phyloP scores from a whole-genome alignment of 345 rosid genomes.

The Noccaea bulbosa region DNA sequence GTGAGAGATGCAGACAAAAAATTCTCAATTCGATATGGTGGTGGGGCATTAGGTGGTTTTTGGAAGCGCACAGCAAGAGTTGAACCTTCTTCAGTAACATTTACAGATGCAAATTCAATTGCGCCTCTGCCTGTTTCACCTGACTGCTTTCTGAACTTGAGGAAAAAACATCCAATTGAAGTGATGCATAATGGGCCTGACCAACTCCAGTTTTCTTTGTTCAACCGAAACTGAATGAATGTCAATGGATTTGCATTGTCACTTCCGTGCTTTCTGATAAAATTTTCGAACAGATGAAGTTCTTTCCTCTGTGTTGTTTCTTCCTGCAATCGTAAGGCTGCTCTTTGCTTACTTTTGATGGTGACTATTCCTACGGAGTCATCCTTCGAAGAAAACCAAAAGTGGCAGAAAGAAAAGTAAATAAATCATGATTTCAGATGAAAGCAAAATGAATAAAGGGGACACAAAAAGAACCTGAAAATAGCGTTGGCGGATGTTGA shows the following conservation, averaged over 20 bases:
- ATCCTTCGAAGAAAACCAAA: slow-evolving; percentile 55
- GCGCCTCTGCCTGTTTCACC: slow-evolving; percentile 50
- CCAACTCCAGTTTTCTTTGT: slow-evolving; percentile 68
- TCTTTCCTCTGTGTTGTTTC: slow-evolving; percentile 58
- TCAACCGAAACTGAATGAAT: slow-evolving; percentile 68
- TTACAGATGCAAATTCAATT: slow-evolving; percentile 72
- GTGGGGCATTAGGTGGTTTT: slow-evolving; percentile 65
- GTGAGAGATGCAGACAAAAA: slow-evolving; percentile 66
- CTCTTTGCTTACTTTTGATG: slow-evolving; percentile 62
- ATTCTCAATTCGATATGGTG: slow-evolving; percentile 93
- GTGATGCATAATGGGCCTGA: slow-evolving; percentile 93
- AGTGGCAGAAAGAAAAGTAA: slow-evolving; percentile 30
- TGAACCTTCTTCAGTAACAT: slow-evolving; percentile 85
- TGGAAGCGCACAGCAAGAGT: slow-evolving; percentile 74
- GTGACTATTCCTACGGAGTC: slow-evolving; percentile 56
- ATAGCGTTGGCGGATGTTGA: slow-evolving; percentile 74
- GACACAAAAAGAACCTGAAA: slow-evolving; percentile 63
- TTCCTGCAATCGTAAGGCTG: slow-evolving; percentile 56
- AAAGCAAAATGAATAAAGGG: neutral
- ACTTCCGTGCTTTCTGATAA: slow-evolving; percentile 77
- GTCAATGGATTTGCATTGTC: slow-evolving; percentile 53
- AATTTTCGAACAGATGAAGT: slow-evolving; percentile 74
- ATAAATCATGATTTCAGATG: slow-evolving; percentile 28
- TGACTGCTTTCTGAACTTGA: slow-evolving; percentile 72
- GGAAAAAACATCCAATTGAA: slow-evolving; percentile 82